Percentiles rank a stretch among this genome's conserved stretches.
Conservation (phyloP, 139 green algal species). For the Choricystis sp. region DNA sequence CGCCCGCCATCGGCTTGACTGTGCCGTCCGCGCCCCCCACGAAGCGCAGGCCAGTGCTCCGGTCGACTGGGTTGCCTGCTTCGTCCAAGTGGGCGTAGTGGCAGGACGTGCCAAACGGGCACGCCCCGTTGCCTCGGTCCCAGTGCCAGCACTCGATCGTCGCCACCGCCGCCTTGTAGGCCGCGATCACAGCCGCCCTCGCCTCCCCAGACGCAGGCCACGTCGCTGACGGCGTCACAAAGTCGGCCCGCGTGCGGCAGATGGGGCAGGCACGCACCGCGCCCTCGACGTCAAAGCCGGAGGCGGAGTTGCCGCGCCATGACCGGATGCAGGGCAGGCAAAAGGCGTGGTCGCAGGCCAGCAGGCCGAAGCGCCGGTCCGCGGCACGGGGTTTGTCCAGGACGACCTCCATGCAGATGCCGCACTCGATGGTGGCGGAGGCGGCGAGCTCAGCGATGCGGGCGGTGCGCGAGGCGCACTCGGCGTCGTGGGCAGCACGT, state of each 20-base stretch:
- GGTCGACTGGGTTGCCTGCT: slow-evolving; percentile 32
- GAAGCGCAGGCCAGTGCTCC: background rate
- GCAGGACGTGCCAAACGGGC: slow-evolving; percentile 63
- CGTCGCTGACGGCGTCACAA: slow-evolving; percentile 41
- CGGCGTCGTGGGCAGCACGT: slow-evolving; percentile 17
- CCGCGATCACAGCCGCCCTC: slow-evolving; percentile 33
- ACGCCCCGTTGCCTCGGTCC: slow-evolving; percentile 20
- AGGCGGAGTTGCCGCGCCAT: slow-evolving; percentile 39
- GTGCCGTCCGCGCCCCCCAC: slow-evolving; percentile 17
- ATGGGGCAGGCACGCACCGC: slow-evolving; percentile 52
- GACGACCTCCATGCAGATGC: slow-evolving; percentile 64
- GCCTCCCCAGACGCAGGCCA: slow-evolving; percentile 44
- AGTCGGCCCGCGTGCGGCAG: slow-evolving; percentile 44
- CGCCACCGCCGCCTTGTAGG: slow-evolving; percentile 35
- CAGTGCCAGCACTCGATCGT: slow-evolving; percentile 46
- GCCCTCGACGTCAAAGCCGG: slow-evolving; percentile 23
- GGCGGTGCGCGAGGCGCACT: slow-evolving; percentile 33
- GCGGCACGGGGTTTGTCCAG: slow-evolving; percentile 22
- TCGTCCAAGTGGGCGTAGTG: slow-evolving; percentile 59
- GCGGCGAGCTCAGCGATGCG: slow-evolving; percentile 20
- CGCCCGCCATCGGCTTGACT: slow-evolving; percentile 10
- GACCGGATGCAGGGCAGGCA: slow-evolving; percentile 68
- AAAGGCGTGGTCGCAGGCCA: slow-evolving; percentile 67
- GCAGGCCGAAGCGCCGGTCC: slow-evolving; percentile 55
- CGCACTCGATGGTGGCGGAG: slow-evolving; percentile 39